Base-by-base conservation (phyloP, 1,139 yeast species). In the Kurtzmaniella natalensis region DNA sequence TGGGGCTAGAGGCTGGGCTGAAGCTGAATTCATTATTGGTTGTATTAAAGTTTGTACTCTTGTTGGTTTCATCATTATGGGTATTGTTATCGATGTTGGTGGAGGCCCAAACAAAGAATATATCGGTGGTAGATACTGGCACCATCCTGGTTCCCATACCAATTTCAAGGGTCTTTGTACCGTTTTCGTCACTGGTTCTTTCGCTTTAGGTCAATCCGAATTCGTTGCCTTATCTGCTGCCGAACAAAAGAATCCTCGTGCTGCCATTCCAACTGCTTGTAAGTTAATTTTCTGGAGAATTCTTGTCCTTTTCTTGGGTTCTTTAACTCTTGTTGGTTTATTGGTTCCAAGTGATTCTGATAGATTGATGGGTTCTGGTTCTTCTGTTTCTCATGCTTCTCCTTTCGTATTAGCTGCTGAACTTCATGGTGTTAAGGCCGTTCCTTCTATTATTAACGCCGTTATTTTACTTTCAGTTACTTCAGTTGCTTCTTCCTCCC, bases 361-460 rank as follows among this genome's bases (percentile, higher is more conserved):
- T 43, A 41, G 50, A 24, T 51, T 60, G 36, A 50, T 60, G 58
- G 65, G 64, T 18, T 45, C 55, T 8, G 45, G 50, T n/a, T 53
- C 57, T 20, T 45, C 25, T 51, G 47, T 54, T 9, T 45, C 61
- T 32, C 55, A 55, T 31, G 59, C 64, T 7, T 59, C 64, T 18
- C 66, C 66, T 2, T 60, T 45, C 37, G 65, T 60, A 26, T 46
- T 60, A 40, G 63, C 66, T 5, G 63, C 60, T 34, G 51, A 48
- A 31, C 38, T 55, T 28, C 61, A 58, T 41, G 55, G 54, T 6
- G 57, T 60, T 17, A 46, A 44, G 32, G 63, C 47, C n/a, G 50
- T 60, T 24, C 64, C 66, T 4, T 53, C 56, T 39, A 57, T 60
- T 39, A 55, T 60, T 37, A 60, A 60, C 37, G 57, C 60, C 4